A percentile compares a stretch with the other conserved stretches of the same genome.
Conservation (phyloP, 2,329 filamentous ascomycete genomes). For the Aspergillus proliferans region DNA sequence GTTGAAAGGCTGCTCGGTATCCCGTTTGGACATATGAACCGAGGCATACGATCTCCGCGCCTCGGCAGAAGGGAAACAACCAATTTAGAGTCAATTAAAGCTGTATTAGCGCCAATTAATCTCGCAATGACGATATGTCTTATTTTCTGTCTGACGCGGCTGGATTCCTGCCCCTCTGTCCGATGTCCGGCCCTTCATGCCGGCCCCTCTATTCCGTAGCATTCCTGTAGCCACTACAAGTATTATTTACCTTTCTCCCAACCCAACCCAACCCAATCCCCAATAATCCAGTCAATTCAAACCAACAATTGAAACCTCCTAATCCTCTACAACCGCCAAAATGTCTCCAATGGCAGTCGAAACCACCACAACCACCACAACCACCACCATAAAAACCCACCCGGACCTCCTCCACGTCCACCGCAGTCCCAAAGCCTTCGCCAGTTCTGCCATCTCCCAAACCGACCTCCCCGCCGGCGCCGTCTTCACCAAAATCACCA, state of each 20-base stretch:
- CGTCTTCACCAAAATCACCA: constrained; percentile 45
- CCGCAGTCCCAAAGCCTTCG: constrained; percentile 28
- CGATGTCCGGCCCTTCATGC: not conserved
- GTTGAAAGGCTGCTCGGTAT: too few species aligned
- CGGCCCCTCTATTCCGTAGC: not conserved
- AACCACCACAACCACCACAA: constrained; percentile 7
- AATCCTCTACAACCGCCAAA: not conserved
- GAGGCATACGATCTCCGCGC: not conserved
- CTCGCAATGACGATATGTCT: not conserved
- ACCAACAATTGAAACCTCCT: not conserved
- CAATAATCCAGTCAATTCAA: not conserved
- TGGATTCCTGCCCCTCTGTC: not conserved
- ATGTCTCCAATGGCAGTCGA: constrained; percentile 18
- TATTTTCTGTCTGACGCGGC: not conserved
- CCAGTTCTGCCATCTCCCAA: constrained; percentile 41
- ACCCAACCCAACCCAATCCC: not conserved
- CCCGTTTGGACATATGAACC: too few species aligned
- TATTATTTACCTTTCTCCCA: not conserved
- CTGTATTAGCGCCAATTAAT: constrained; percentile 2
- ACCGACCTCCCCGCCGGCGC: constrained; percentile 46
- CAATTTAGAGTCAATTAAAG: not conserved
- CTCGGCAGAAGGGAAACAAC: constrained; percentile 3
- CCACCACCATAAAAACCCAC: constrained; percentile 15
- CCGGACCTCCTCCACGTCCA: constrained; percentile 22
- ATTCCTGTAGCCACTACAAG: not conserved